Evolutionary conservation across 805 yeast genomes (phyloP), one percentile per base, ranked within the genome.

Genomic region (Starmera quercuum): DNA sequence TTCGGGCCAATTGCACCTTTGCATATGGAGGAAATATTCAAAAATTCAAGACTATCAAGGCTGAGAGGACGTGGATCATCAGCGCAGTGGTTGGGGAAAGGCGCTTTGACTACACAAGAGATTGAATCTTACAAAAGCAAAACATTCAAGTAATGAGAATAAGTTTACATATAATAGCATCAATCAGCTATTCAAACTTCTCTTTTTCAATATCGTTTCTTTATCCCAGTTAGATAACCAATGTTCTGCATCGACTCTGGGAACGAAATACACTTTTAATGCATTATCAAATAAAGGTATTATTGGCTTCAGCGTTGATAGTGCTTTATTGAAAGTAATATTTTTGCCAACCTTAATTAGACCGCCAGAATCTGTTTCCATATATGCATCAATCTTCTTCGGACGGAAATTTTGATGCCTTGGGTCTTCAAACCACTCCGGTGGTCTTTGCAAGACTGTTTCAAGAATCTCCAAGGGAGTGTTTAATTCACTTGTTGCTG

Each of bases 351-450:
- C 75, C 56, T 85, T 86, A 29, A 86, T 78, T 39, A 90, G 66
- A 0, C 97, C 97, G 32, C 96, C 96, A 2, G 75, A 49, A 21
- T 61, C 67, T 0, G 96, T 85, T 54, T 85, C 97, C 77, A 84
- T 77, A 56, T 68, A 90, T 6, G 81, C 80, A 33, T 83, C 79
- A 18, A 87, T 58, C 35, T 71, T 71, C 42, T 71, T 74, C 4
- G 71, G 56, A 1, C 66, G 60, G 53, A 86, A 85, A 39, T 77
- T 71, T 26, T 51, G 44, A 19, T 81, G 86, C 41, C 69, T 73
- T 6, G 79, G 78, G 44, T 54, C 51, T 29, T 67, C 70, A 49
- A 78, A 80, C 79, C 83, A 85, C 27, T 72, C 72, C 7, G 70
- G 70, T 4, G 88, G 87, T 48, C 87, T 69, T 28, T 77, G 68